Evolutionary conservation across 306 rosid species (phyloP).

Genomic region (Sesbania bispinosa): DNA sequence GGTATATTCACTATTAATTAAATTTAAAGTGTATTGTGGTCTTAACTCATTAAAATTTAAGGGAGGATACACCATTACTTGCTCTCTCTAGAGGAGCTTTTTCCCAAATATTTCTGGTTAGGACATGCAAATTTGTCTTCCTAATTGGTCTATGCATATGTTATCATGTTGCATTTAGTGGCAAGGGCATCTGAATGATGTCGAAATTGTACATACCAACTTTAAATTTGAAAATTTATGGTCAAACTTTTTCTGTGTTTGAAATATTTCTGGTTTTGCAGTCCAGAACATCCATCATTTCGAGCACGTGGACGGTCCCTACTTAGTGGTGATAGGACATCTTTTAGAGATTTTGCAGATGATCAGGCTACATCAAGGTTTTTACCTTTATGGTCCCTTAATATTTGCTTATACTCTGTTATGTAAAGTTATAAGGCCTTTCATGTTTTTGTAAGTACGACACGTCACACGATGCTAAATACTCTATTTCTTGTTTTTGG

Average conservation of each 20-base stretch:
- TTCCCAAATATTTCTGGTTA: not conserved
- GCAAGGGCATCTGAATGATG: not conserved
- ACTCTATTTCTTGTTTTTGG: not conserved
- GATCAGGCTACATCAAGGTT: conserved; percentile 91
- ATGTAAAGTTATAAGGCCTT: conserved; percentile 2
- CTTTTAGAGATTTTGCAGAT: conserved; percentile 79
- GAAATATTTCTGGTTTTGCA: conserved; percentile 48
- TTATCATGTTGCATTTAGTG: conserved; percentile 14
- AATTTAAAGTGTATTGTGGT: not conserved
- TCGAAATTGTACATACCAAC: not conserved
- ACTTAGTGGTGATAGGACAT: conserved; percentile 90
- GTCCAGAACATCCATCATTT: conserved; percentile 97
- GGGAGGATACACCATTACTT: not conserved
- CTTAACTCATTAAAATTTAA: not conserved
- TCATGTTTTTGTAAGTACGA: not conserved
- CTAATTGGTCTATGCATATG: not conserved
- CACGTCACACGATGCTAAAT: not conserved
- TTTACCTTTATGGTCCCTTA: conserved; percentile 28
- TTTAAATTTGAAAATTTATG: conserved; percentile 6
- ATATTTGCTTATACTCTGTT: conserved; percentile 7
- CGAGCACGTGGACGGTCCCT: conserved; percentile 89
- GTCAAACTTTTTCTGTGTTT: conserved; percentile 13
- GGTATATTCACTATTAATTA: not conserved
- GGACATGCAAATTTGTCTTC: conserved; percentile 4
- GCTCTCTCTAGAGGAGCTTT: not conserved